Evolutionary conservation across 2,329 filamentous ascomycete species (phyloP).

Genomic region (Pestalotiopsis sp.): DNA sequence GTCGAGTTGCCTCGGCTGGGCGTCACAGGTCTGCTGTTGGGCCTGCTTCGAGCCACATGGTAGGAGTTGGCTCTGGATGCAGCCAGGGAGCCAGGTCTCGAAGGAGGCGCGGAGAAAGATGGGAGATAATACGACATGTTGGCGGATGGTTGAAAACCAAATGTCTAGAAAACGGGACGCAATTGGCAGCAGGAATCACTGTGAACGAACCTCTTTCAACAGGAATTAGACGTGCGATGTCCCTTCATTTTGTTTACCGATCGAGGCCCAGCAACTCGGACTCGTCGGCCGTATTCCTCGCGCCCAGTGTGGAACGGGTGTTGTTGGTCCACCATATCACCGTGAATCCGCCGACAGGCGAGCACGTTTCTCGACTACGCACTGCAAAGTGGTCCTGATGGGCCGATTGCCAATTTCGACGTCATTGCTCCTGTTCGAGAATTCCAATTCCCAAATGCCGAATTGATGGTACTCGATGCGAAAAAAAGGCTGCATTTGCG

Average conservation of each 20-base stretch:
- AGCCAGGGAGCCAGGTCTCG: conserved; percentile 7
- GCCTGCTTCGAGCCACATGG: not conserved
- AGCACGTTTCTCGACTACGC: conserved; percentile 3
- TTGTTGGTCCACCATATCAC: conserved; percentile 20
- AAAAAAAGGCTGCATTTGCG: not conserved
- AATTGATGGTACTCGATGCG: not conserved
- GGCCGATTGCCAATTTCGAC: not conserved
- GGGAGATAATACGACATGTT: conserved; percentile 12
- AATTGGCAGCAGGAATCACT: not conserved
- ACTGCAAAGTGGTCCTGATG: conserved; percentile 4
- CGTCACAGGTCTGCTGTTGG: conserved; percentile 7
- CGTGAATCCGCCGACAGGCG: conserved; percentile 18
- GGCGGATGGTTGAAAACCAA: not conserved
- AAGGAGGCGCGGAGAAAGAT: conserved; percentile 9
- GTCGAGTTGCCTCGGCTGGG: not conserved
- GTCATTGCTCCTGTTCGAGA: not conserved
- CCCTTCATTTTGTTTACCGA: conserved; percentile 8
- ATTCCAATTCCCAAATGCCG: not conserved
- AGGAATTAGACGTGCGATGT: not conserved
- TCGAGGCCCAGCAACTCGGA: not conserved
- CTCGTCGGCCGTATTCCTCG: conserved; percentile 7
- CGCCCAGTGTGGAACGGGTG: conserved; percentile 4
- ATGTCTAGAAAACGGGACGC: not conserved
- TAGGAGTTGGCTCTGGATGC: conserved; percentile 8
- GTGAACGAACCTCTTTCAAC: not conserved